Percentiles rank a stretch among this genome's conserved stretches.
phyloP scores from a whole-genome alignment of 2,329 filamentous ascomycete species.

The Daldinia sp. region DNA sequence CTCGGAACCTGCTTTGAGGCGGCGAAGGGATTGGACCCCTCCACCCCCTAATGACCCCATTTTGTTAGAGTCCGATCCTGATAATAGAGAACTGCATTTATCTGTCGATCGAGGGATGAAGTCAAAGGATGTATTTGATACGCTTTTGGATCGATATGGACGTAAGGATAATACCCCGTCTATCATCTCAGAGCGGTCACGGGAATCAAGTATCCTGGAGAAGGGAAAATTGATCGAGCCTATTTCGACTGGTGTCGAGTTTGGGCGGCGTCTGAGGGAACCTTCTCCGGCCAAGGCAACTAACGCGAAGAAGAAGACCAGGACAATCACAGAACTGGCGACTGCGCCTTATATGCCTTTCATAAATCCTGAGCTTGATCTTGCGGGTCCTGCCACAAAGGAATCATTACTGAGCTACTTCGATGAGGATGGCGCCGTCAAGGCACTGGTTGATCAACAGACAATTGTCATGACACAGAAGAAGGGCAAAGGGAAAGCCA shows the following conservation, averaged over 20 bases:
- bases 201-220: slow-evolving; percentile 49
- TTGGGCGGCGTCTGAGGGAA: slow-evolving; percentile 40
- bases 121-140: slow-evolving; percentile 52
- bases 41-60: slow-evolving; percentile 53
- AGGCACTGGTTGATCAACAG: slow-evolving; percentile 47
- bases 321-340: slow-evolving; percentile 80
- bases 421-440: slow-evolving; percentile 46
- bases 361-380: slow-evolving; percentile 46
- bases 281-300: slow-evolving; percentile 57
- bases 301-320: slow-evolving; percentile 71
- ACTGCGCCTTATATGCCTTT: slow-evolving; percentile 71
- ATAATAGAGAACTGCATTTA: slow-evolving; percentile 46
- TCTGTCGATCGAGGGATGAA: slow-evolving; percentile 31
- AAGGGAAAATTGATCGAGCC: slow-evolving; percentile 67
- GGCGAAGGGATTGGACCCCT: slow-evolving; percentile 74
- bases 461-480: slow-evolving; percentile 46
- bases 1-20: slow-evolving; percentile 58
- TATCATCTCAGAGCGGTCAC: slow-evolving; percentile 14
- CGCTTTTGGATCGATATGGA: slow-evolving; percentile 54
- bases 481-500: slow-evolving; percentile 46
- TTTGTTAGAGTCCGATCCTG: slow-evolving; percentile 45
- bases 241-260: slow-evolving; percentile 49
- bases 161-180: slow-evolving; percentile 41
- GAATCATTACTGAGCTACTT: slow-evolving; percentile 59
- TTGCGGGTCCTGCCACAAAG: slow-evolving; percentile 40